Conservation (phyloP, 768 basidiomycete genomes). For the Xanthoconium stramineum region DNA sequence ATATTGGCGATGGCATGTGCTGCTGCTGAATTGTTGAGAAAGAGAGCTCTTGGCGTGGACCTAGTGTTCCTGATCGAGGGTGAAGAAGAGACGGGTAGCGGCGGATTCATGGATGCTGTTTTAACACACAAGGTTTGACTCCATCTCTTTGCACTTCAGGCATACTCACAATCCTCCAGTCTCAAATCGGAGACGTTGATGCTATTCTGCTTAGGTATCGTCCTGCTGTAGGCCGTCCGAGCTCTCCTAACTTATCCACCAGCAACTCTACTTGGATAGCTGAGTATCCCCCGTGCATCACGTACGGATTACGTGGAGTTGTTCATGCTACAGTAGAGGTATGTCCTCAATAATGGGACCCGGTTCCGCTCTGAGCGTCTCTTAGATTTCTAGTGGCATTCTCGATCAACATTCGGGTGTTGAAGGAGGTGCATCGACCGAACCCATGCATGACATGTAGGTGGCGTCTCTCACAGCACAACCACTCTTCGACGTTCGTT, state of each 20-base stretch:
- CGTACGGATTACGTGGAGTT: slow-evolving; percentile 92
- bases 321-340: slow-evolving; percentile 83
- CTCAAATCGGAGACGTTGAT: slow-evolving; percentile 81
- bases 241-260: not conserved
- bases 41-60: slow-evolving; percentile 77
- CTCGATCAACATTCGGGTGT: slow-evolving; percentile 93
- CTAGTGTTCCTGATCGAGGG: slow-evolving; percentile 92
- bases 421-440: slow-evolving; percentile 82
- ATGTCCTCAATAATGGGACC: not conserved
- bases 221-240: not conserved
- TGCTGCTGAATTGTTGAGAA: slow-evolving; percentile 72
- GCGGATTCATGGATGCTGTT: slow-evolving; percentile 80
- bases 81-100: slow-evolving; percentile 93
- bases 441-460: slow-evolving; percentile 94
- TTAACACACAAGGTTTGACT: slow-evolving; percentile 61
- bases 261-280: slow-evolving; percentile 98
- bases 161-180: slow-evolving; percentile 38
- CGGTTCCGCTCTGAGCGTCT: not conserved
- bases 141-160: not conserved
- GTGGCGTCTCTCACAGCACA: slow-evolving; percentile 12
- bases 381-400: slow-evolving; percentile 62
- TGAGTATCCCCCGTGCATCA: slow-evolving; percentile 88
- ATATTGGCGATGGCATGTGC: slow-evolving; percentile 90
- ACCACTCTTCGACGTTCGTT: not conserved
- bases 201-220: slow-evolving; percentile 81